Evolutionary conservation across 768 basidiomycete genomes (phyloP), one percentile per base, ranked within the genome.

Genomic region (Boletus edulis): DNA sequence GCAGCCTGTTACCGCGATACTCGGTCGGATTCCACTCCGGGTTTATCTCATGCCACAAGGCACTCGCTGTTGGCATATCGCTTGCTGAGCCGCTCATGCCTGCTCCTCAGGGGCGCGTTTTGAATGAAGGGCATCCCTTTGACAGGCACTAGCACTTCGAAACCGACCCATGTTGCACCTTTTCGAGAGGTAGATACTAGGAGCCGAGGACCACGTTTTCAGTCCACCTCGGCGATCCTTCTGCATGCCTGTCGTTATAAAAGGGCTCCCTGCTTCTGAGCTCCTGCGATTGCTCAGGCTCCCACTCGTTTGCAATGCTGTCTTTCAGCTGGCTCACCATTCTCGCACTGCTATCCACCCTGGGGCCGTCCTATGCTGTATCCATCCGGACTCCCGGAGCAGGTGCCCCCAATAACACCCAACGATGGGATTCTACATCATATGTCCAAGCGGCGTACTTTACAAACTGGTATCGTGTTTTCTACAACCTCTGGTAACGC

Each of bases 181-280:
- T 22, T 22, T 22, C 22, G 22, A 22, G 22, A 22, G 22, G 22
- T 3, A 32, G 14, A 24, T 37, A 40, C 49, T 24, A 34, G 49
- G 58, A 41, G 56, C 55, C 62, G 56, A 61, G 62, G 59, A 55
- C 56, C 11, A 31, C 50, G 49, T 40, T 40, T 48, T 42, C 47
- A 8, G 39, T 54, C 22, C 18, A 51, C 52, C 58, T 56, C 45
- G 47, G 52, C 6, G 52, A 56, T 55, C 46, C 47, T 31, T 32
- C 29, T 32, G 39, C 32, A 38, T 34, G 41, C 18, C 37, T 48
- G 34, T 3, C 41, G 17, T 12, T 58, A 58, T 51, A 66, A 67
- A 67, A 67, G 17, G 59, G 12, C 49, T 20, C 9, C 10, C 29
- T 46, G 32, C 40, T 20, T 29, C 15, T 31, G 41, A 46, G 39